Conservation (phyloP, 2,329 filamentous ascomycete species). For the Xylaria hypoxylon region DNA sequence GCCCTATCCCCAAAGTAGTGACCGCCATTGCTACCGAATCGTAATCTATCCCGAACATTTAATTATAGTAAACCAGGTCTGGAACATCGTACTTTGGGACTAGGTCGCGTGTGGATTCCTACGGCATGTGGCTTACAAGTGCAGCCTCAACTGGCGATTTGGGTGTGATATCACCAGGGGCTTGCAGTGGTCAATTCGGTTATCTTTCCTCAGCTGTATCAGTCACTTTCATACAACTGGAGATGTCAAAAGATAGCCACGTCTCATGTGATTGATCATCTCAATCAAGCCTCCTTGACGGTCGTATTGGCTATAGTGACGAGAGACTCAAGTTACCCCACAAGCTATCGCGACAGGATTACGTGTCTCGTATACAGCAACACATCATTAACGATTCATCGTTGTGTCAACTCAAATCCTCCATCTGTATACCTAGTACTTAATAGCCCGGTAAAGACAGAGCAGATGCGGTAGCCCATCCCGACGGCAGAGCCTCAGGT, state of each 20-base stretch:
- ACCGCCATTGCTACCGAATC: neutral
- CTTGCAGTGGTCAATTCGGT: slow-evolving; percentile 19
- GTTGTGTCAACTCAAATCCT: neutral
- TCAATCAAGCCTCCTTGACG: neutral
- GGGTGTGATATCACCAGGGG: slow-evolving; percentile 26
- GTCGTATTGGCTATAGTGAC: neutral
- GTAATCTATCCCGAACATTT: neutral
- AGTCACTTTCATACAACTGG: neutral
- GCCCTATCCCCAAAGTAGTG: neutral
- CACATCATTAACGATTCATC: neutral
- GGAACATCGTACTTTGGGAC: neutral
- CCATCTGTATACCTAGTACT: neutral
- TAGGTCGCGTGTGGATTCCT: neutral
- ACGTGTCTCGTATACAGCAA: neutral
- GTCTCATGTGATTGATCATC: slow-evolving; percentile 21
- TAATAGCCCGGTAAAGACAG: neutral
- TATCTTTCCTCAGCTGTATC: neutral
- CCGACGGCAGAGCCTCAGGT: slow-evolving; percentile 36
- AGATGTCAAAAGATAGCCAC: slow-evolving; percentile 14
- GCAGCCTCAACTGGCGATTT: neutral
- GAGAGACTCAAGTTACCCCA: neutral
- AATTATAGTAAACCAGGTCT: neutral
- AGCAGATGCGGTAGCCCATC: slow-evolving; percentile 6
- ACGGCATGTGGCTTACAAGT: slow-evolving; percentile 16
- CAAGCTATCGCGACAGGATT: neutral